These are phyloP conservation scores for Areca catechu DNA, from an alignment of 176 grass and related monocot species.

Conservation along the genomic window DNA sequence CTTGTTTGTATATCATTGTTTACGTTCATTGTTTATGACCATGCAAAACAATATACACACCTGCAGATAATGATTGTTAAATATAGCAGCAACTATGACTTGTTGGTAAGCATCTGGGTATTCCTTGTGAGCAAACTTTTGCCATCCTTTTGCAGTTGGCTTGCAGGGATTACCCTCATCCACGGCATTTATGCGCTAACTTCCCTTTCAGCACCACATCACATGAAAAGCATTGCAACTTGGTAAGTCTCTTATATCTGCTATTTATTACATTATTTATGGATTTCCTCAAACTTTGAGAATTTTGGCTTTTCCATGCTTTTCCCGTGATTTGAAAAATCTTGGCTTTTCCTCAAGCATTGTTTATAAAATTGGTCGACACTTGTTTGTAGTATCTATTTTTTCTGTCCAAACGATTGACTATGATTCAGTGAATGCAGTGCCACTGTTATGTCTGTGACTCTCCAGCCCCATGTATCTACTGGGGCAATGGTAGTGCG, in stretches of 20 bases:
- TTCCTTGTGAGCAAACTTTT: neutral
- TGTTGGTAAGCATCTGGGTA: neutral
- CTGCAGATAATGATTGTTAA: neutral
- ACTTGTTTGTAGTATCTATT: neutral
- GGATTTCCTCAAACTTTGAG: no score
- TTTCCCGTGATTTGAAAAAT: neutral
- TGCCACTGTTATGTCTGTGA: slow-evolving; percentile 99
- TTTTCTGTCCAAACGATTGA: neutral
- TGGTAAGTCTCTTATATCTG: slow-evolving; percentile 39
- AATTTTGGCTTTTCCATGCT: no score
- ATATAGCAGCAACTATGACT: neutral
- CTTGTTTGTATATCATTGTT: no score
- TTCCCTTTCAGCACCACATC: slow-evolving; percentile 68
- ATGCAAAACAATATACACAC: neutral
- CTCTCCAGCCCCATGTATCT: slow-evolving; percentile 61
- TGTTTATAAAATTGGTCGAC: neutral
- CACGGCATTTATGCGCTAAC: slow-evolving; percentile 80
- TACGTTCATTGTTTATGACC: slow-evolving; percentile 3
- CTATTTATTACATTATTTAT: no score
- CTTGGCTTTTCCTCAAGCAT: neutral
- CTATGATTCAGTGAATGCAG: slow-evolving; percentile 54
- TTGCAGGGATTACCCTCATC: slow-evolving; percentile 91
- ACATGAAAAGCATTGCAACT: slow-evolving; percentile 60
- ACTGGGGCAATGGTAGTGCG: slow-evolving; percentile 46
- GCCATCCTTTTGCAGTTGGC: slow-evolving; percentile 50